Conservation (phyloP, 495 filamentous ascomycete genomes). For the Melanomma pulvis-pyrius region DNA sequence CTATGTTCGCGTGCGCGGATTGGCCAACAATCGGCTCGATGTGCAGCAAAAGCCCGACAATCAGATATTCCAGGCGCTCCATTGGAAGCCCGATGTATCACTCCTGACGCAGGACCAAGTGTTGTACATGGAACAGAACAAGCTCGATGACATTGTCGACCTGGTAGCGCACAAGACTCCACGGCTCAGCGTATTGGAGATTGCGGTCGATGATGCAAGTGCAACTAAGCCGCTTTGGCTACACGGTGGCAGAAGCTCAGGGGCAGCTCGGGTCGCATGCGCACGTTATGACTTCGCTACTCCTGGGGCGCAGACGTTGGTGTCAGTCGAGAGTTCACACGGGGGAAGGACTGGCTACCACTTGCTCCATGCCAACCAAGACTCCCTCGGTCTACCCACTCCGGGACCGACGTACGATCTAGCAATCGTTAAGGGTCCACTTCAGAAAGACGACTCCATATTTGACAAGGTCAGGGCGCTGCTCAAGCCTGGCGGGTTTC, state of each 20-base stretch:
- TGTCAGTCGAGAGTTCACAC: conserved; percentile 4
- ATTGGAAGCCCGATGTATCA: conserved; percentile 45
- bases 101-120: conserved; percentile 34
- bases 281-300: not conserved
- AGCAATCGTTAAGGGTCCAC: conserved; percentile 2
- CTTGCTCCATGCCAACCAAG: not conserved
- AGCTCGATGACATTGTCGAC: conserved; percentile 35
- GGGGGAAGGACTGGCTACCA: not conserved
- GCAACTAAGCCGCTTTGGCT: conserved; percentile 2
- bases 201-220: conserved; percentile 22
- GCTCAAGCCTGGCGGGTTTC: not conserved
- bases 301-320: not conserved
- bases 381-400: not conserved
- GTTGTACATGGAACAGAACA: not conserved
- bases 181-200: conserved; percentile 39
- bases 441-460: not conserved
- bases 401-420: not conserved
- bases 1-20: conserved; percentile 3
- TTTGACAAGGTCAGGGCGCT: not conserved
- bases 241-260: not conserved
- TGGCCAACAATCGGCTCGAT: conserved; percentile 11
- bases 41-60: conserved; percentile 1
- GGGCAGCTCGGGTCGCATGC: conserved; percentile 1
- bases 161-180: conserved; percentile 43
- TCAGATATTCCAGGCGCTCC: conserved; percentile 28